Percentiles rank a stretch among this genome's conserved stretches.
Conservation (phyloP, 805 yeast species). For the Myxozyma mucilagina region DNA sequence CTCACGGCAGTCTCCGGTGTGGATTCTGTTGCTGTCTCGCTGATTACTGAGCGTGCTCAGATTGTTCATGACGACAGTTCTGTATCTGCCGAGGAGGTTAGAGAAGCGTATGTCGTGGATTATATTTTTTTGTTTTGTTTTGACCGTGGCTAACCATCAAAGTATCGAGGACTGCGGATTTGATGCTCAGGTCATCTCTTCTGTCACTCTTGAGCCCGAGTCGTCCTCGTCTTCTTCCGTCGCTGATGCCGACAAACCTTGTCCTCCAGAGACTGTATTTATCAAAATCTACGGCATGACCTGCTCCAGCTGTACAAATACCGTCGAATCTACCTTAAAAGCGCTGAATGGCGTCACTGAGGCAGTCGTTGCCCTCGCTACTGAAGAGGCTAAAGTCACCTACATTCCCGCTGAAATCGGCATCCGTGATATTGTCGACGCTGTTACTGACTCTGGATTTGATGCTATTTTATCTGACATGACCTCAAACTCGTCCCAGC, state of each 20-base stretch:
- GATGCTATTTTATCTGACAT: conserved; percentile 47
- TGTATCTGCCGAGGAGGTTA: conserved; percentile 43
- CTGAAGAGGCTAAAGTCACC: conserved; percentile 55
- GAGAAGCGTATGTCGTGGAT: conserved; percentile 38
- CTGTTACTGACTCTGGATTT: conserved; percentile 54
- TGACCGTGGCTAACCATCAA: background rate
- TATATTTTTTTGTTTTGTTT: background rate
- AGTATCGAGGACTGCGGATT: conserved; percentile 78
- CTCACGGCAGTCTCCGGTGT: conserved; percentile 56
- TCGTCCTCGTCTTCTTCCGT: conserved; percentile 11
- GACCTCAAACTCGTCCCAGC: conserved; percentile 65
- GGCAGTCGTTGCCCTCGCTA: conserved; percentile 53
- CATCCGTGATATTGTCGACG: conserved; percentile 59
- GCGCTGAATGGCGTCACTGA: conserved; percentile 50
- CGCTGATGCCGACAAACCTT: conserved; percentile 15
- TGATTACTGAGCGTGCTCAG: conserved; percentile 71
- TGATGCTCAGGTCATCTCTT: conserved; percentile 47
- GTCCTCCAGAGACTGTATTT: conserved; percentile 20
- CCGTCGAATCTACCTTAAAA: conserved; percentile 52
- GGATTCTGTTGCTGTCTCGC: conserved; percentile 58
- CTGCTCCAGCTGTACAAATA: conserved; percentile 54
- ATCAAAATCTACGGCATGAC: conserved; percentile 58
- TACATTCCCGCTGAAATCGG: conserved; percentile 59
- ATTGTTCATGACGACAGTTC: conserved; percentile 50
- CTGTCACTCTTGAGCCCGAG: conserved; percentile 10